Evolutionary conservation across 371 early-diverging fungal genomes (phyloP), one percentile per base, ranked within the genome.

Genomic region (Mucor mucedo): DNA sequence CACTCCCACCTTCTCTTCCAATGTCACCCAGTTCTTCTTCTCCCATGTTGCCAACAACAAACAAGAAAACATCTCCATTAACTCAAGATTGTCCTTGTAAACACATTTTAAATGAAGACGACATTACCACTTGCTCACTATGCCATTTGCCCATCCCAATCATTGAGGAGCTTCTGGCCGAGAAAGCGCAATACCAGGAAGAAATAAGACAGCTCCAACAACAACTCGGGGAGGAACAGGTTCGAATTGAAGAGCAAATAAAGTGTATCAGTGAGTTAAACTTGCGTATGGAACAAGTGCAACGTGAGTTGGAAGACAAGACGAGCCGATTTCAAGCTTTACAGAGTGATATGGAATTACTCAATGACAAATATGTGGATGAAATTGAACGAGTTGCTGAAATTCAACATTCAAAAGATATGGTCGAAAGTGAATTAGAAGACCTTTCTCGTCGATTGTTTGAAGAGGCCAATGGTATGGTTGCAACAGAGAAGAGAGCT

Each of bases 401-500:
- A 69, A 84, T 97, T 59, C 93, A 95, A 68, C 89, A 89, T 63
- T 88, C 92, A 62, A 95, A 96, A 61, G 91, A 91, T 64, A 86
- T 90, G 74, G 89, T 96, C 1, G 94, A 96, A 69, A 90, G 88
- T 29, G 98, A 98, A 73, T 77, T 97, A 32, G 97, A 96, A 71
- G 96, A 95, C 45, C 72, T 96, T 49, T 94, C 93, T 30, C 84
- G 90, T 41, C 84, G 85, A 58, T 75, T 98, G 40, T 97, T 97
- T 78, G 95, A 96, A 64, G 93, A 96, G 73, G 98, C 98, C 0
- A 97, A 98, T 60, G 85, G 82, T 3, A 89, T 97, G 90, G 98
- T 98, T 10, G 91, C 95, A 2, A 80, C 89, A 13, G 96, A 96
- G 67, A 89, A 90, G 48, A 74, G 90, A 58, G 86, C 86, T 50